These are phyloP conservation scores for Aspergillus steynii DNA, from an alignment of 495 filamentous ascomycete genomes.

Conservation along the genomic window DNA sequence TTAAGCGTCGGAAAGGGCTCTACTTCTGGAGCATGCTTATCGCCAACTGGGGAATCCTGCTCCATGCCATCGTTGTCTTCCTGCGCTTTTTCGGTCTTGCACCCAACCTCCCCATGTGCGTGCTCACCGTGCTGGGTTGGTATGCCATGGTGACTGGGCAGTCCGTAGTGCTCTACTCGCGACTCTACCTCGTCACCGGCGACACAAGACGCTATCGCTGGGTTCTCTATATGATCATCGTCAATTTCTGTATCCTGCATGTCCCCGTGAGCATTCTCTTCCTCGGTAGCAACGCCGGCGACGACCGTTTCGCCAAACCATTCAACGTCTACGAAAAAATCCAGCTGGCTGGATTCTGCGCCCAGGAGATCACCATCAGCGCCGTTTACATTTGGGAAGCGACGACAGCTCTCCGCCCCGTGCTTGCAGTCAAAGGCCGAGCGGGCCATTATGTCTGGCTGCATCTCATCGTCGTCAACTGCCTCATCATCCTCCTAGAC, in stretches of 20 bases:
- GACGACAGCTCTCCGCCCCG: slow-evolving; percentile 30
- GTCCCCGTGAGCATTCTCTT: slow-evolving; percentile 36
- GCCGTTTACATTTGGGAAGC: slow-evolving; percentile 51
- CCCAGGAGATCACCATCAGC: slow-evolving; percentile 50
- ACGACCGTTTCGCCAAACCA: slow-evolving; percentile 20
- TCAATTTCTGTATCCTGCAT: slow-evolving; percentile 27
- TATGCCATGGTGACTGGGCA: slow-evolving; percentile 41
- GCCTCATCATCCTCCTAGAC: slow-evolving; percentile 42
- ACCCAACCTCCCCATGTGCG: slow-evolving; percentile 24
- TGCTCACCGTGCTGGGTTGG: slow-evolving; percentile 33
- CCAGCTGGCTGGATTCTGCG: slow-evolving; percentile 41
- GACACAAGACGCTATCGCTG: slow-evolving; percentile 19
- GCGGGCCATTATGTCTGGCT: slow-evolving; percentile 32
- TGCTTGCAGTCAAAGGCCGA: slow-evolving; percentile 27
- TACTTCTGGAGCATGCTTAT: slow-evolving; percentile 49
- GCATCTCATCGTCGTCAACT: slow-evolving; percentile 48
- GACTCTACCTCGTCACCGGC: slow-evolving; percentile 39
- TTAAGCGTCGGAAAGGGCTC: slow-evolving; percentile 37
- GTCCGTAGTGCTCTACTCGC: slow-evolving; percentile 41
- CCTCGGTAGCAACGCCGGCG: slow-evolving; percentile 28
- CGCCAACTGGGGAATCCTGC: slow-evolving; percentile 27
- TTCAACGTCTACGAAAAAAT: slow-evolving; percentile 45
- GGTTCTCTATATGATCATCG: slow-evolving; percentile 39
- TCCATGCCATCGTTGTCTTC: slow-evolving; percentile 31
- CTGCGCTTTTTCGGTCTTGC: slow-evolving; percentile 33